These are phyloP conservation scores for Meyerozyma elateridarum DNA, from an alignment of 1,139 yeast species.

Conservation along the genomic window DNA sequence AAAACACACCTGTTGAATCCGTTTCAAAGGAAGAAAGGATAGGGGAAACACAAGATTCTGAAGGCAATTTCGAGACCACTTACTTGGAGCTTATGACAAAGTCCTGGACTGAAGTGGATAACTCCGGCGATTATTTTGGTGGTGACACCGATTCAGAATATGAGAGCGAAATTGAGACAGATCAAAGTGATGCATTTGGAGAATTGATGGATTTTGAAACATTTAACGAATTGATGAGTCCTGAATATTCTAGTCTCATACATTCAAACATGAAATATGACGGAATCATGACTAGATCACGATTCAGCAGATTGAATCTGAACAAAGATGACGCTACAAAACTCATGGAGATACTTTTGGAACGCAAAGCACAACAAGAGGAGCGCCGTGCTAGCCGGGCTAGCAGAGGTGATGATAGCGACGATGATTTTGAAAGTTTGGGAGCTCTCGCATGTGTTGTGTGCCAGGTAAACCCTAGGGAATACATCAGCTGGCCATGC, in stretches of 20 bases:
- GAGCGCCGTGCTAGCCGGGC: slow-evolving; percentile 7
- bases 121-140: slow-evolving; percentile 36
- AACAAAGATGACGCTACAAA: slow-evolving; percentile 21
- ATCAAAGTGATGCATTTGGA: not conserved
- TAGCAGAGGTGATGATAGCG: slow-evolving; percentile 7
- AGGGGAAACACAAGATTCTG: too few relatives aligned
- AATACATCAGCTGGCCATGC: slow-evolving; percentile 89
- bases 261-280: slow-evolving; percentile 16
- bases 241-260: slow-evolving; percentile 34
- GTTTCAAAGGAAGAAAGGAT: too few relatives aligned
- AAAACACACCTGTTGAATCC: too few relatives aligned
- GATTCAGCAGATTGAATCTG: slow-evolving; percentile 18
- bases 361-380: slow-evolving; percentile 12
- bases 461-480: slow-evolving; percentile 71
- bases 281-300: slow-evolving; percentile 40
- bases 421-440: slow-evolving; percentile 15
- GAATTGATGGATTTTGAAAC: slow-evolving; percentile 7
- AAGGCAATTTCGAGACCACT: too few relatives aligned
- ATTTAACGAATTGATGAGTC: slow-evolving; percentile 26
- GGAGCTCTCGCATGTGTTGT: slow-evolving; percentile 68
- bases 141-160: slow-evolving; percentile 16
- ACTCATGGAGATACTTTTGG: slow-evolving; percentile 20
- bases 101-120: slow-evolving; percentile 36
- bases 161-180: slow-evolving; percentile 11
- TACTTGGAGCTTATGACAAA: not conserved